A percentile compares a stretch with the other conserved stretches of the same genome.
phyloP scores from a whole-genome alignment of 345 rosid genomes.

The Luvunga scandens region DNA sequence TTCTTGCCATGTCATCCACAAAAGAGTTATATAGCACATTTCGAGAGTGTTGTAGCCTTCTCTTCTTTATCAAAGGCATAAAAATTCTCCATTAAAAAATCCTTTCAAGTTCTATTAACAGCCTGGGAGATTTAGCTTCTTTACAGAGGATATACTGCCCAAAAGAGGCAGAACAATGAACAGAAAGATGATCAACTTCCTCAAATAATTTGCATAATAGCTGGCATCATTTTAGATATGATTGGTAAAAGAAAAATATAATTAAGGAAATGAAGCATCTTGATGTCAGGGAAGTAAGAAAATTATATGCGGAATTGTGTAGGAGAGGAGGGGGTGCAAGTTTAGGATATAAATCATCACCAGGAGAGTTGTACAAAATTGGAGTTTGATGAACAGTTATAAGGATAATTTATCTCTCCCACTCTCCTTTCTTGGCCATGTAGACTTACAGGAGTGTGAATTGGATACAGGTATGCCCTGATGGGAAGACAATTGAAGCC shows the following conservation, averaged over 20 bases:
- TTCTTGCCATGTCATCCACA: neutral
- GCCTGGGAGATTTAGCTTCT: neutral
- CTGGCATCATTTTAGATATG: neutral
- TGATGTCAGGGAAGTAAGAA: neutral
- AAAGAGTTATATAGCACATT: neutral
- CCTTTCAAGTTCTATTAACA: neutral
- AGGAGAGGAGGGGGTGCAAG: neutral
- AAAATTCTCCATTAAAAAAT: neutral
- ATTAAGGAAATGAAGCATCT: neutral
- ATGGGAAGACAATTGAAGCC: constrained; percentile 97
- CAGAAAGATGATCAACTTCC: neutral
- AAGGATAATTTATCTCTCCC: neutral
- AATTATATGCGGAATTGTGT: neutral
- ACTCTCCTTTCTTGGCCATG: neutral
- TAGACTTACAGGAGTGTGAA: neutral
- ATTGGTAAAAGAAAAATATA: neutral
- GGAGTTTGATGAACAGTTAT: neutral
- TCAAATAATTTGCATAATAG: neutral
- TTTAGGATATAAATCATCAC: neutral
- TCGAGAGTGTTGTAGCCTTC: neutral
- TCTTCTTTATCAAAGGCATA: neutral
- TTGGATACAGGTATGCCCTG: constrained; percentile 85
- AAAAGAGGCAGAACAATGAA: no score
- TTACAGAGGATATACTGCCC: neutral
- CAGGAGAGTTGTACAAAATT: neutral